phyloP scores from a whole-genome alignment of 768 basidiomycete species.

The Kwoniella sp. region DNA sequence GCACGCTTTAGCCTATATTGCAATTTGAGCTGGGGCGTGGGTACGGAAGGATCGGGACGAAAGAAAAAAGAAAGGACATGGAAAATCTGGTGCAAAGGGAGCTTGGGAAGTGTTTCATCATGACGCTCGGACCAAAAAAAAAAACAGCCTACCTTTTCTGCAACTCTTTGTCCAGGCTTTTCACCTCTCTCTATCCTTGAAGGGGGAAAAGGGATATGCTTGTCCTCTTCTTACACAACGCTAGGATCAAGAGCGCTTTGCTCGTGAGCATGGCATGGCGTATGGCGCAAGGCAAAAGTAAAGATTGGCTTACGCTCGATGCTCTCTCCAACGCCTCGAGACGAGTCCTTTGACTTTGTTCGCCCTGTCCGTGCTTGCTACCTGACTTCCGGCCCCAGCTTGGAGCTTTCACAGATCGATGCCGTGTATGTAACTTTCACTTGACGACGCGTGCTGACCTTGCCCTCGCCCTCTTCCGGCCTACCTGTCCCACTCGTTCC shows the following conservation, averaged over 20 bases:
- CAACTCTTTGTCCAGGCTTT: constrained; percentile 1
- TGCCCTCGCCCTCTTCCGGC: background rate
- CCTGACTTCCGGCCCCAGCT: too few species aligned
- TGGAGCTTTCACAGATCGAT: too few species aligned
- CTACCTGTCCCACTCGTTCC: too few species aligned
- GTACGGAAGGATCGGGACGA: background rate
- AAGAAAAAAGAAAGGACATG: too few species aligned
- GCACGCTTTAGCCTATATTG: background rate
- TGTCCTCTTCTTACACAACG: background rate
- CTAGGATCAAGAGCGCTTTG: background rate
- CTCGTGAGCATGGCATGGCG: background rate
- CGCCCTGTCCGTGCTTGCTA: background rate
- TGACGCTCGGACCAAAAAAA: background rate
- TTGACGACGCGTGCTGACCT: background rate
- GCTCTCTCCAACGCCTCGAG: background rate
- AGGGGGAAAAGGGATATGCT: background rate
- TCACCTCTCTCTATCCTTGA: background rate
- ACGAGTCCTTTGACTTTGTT: background rate
- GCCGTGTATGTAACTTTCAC: background rate
- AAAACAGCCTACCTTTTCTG: background rate
- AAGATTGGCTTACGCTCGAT: constrained; percentile 2
- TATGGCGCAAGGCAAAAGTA: too few species aligned
- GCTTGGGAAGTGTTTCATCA: background rate
- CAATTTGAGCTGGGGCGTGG: background rate
- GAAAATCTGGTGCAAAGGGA: background rate